Evolutionary conservation across 352 stramenopile genomes (phyloP).

Genomic region (Phytopythium helicoides): DNA sequence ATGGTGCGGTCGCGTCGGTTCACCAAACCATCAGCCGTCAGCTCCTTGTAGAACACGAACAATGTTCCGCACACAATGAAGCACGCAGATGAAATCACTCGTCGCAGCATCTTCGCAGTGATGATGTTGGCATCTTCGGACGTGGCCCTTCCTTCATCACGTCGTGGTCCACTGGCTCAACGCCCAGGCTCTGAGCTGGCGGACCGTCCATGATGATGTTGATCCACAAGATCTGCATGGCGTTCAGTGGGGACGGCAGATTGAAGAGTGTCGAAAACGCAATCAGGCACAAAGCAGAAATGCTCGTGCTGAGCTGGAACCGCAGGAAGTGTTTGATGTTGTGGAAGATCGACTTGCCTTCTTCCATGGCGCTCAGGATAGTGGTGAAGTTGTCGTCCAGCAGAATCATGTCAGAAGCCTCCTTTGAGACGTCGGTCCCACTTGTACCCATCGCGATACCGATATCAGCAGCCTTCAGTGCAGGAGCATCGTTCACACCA

Average conservation of each 20-base stretch:
- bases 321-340: conserved; percentile 97
- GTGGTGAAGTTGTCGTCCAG: conserved; percentile 97
- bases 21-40: conserved; percentile 86
- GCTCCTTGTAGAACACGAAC: conserved; percentile 85
- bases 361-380: conserved; percentile 94
- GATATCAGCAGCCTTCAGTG: conserved; percentile 96
- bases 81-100: conserved; percentile 62
- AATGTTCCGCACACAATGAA: conserved; percentile 81
- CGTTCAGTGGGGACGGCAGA: conserved; percentile 84
- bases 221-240: conserved; percentile 97
- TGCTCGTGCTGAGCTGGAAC: conserved; percentile 96
- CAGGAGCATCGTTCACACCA: conserved; percentile 98
- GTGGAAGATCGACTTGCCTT: conserved; percentile 95
- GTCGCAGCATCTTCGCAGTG: conserved; percentile 63
- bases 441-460: conserved; percentile 98
- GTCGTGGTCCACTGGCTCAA: conserved; percentile 83
- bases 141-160: conserved; percentile 86
- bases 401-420: conserved; percentile 97
- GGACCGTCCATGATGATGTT: conserved; percentile 98
- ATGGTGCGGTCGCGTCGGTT: conserved; percentile 95
- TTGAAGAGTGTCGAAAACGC: conserved; percentile 64
- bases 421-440: conserved; percentile 97
- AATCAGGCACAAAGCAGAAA: conserved; percentile 89
- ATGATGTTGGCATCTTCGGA: conserved; percentile 78
- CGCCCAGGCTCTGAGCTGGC: conserved; percentile 79